Evolutionary conservation across 768 basidiomycete species (phyloP), one percentile per base, ranked within the genome.

Genomic region (Psilocybe azurescens): DNA sequence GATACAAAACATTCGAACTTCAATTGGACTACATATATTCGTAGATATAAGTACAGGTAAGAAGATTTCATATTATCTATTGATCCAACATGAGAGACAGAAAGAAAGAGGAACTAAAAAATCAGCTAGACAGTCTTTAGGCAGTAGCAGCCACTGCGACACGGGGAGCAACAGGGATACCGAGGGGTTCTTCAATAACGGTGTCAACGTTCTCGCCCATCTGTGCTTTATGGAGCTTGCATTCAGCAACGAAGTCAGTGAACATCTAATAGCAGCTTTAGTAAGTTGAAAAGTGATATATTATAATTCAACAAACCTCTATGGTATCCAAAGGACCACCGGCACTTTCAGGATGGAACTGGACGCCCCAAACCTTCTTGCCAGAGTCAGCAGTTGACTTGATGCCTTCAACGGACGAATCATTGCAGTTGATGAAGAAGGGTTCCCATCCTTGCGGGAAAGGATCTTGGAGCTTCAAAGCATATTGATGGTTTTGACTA

Each of bases 401-500:
- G 83, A 99, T 97, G 41, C 97, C 97, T 74, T 99, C 97, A 14
- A 99, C 95, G 1, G 95, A 97, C 14, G 97, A 98, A 78, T 99
- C 97, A 71, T 98, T 99, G 79, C 95, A 97, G 78, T 98, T 99
- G 81, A 99, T 97, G 83, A 99, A 99, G 86, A 97, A 99, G 0
- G 97, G 97, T 68, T 97, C 95, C 95, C 95, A 99, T 16, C 95
- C 97, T 60, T 83, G 80, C 29, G 97, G 97, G 92, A 98, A 97
- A 3, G 95, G 92, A 71, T 99, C 97, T 63, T 90, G 89, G 56
- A 99, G 79, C 72, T 88, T 90, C 60, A 99, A 81, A n/a, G 97
- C 97, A 75, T 99, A 99, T 69, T 99, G 97, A 74, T 97, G 95
- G 77, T 99, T 98, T 89, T 95, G 93, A 67, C 93, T 93, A 56